Base-by-base conservation (phyloP, 768 basidiomycete species). In the Panaeolus papilionaceus region DNA sequence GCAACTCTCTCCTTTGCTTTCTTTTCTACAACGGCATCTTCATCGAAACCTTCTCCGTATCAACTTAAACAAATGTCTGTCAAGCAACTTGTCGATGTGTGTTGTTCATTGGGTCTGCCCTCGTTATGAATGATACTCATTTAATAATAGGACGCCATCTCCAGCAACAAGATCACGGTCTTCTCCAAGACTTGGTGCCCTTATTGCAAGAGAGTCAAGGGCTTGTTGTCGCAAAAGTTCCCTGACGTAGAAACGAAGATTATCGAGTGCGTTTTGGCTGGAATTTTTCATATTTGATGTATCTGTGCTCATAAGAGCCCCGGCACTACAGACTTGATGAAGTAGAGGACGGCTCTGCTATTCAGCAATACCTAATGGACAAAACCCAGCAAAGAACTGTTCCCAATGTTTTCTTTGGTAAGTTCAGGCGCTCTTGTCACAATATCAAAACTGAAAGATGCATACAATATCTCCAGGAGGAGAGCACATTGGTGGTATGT, bases 371-470 rank as follows among this genome's bases (percentile, higher is more conserved):
- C 71, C 82, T 95, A 4, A 23, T 11, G 2, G 65, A 84, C 71
- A 90, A 88, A 84, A 92, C 91, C 0, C 83, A 83, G 0, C 93
- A 91, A 71, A 76, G 85, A 23, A 90, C 90, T 11, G 93, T 95
- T 5, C 93, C 93, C 38, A 92, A 88, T 73, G 83, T 92, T 67
- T 95, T 92, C 80, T 84, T 94, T 74, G 85, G 91, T 92, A 68
- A 83, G 83, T 67, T 20, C 4, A 14, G 45, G 44, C 38, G 11
- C 26, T 64, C 33, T 37, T 33, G 33, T 33, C 33, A 33, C 33
- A 33, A 33, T 33, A 33, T 33, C 33, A 33, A 33, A 33, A 33
- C 33, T 33, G 33, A 33, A 33, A 3, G 33, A 33, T 0, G 3
- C 3, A 33, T 33, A 33, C 33, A 33, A 33, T 33, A 33, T 51